Conservation (phyloP, 495 filamentous ascomycete species). For the Physcia stellaris region DNA sequence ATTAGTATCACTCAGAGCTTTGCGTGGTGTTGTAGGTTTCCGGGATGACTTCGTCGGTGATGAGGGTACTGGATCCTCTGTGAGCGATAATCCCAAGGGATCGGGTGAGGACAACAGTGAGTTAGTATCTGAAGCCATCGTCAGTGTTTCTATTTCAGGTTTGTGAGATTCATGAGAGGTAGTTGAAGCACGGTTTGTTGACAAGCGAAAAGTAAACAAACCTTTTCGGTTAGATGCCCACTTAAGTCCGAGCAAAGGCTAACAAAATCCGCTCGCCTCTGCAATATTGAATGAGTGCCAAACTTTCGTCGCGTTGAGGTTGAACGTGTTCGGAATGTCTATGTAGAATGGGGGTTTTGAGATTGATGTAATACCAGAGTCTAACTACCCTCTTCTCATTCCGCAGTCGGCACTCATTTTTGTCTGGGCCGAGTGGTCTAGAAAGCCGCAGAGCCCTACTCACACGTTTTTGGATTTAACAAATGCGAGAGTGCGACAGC, state of each 20-base stretch:
- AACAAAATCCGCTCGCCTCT: too few species aligned
- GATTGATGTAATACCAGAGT: too few species aligned
- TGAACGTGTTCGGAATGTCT: background rate
- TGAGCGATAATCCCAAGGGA: background rate
- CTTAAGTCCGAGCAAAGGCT: too few species aligned
- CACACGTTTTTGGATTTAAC: too few species aligned
- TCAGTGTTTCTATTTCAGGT: too few species aligned
- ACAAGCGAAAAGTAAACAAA: background rate
- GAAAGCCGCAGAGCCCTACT: too few species aligned
- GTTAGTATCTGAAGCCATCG: too few species aligned
- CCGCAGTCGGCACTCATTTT: background rate
- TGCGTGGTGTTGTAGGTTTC: slow-evolving; percentile 6
- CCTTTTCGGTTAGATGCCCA: background rate
- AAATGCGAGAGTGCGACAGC: too few species aligned
- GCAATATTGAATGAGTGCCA: too few species aligned
- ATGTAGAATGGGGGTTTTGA: background rate
- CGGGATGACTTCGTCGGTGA: background rate
- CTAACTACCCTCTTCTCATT: background rate
- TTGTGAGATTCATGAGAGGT: background rate
- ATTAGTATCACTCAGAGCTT: slow-evolving; percentile 6
- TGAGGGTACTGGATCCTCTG: background rate
- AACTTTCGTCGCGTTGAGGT: background rate
- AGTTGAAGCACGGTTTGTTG: background rate
- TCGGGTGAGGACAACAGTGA: slow-evolving; percentile 3
- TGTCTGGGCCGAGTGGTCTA: too few species aligned